A percentile compares a stretch with the other conserved stretches of the same genome.
Conservation (phyloP, 2,329 filamentous ascomycete genomes). For the Penicillium vulpinum region DNA sequence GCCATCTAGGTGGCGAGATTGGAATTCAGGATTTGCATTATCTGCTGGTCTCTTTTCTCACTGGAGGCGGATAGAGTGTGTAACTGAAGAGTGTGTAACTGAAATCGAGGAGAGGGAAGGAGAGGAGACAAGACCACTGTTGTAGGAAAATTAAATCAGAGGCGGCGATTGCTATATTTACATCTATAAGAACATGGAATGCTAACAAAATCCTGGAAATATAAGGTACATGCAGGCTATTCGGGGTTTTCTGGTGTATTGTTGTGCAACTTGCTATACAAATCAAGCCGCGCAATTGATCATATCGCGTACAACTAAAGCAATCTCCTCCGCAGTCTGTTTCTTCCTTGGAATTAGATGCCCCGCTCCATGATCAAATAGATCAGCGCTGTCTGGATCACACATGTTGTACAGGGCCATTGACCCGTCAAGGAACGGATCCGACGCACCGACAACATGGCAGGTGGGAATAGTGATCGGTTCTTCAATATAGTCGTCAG, state of each 20-base stretch:
- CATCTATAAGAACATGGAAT: background rate
- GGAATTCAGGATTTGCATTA: background rate
- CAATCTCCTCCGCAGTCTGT: constrained; percentile 37
- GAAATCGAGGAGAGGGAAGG: constrained; percentile 10
- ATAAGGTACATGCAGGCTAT: background rate
- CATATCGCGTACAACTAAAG: constrained; percentile 25
- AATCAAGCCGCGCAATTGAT: constrained; percentile 10
- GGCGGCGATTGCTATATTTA: background rate
- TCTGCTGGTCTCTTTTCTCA: background rate
- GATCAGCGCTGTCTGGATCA: constrained; percentile 41
- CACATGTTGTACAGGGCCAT: constrained; percentile 48
- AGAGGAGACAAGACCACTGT: constrained; percentile 30
- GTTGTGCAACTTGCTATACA: background rate
- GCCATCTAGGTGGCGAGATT: background rate
- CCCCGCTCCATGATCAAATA: constrained; percentile 49
- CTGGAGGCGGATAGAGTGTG: background rate
- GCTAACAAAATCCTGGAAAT: background rate
- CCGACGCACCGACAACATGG: constrained; percentile 38
- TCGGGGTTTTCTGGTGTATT: background rate
- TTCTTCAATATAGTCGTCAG: constrained; percentile 18
- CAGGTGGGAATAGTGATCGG: constrained; percentile 26
- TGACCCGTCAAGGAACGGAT: constrained; percentile 43
- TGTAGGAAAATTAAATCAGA: constrained; percentile 15
- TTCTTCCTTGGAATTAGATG: constrained; percentile 43
- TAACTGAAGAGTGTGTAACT: background rate